Conservation (phyloP, 2,329 filamentous ascomycete genomes). For the Aspergillus nomiae region DNA sequence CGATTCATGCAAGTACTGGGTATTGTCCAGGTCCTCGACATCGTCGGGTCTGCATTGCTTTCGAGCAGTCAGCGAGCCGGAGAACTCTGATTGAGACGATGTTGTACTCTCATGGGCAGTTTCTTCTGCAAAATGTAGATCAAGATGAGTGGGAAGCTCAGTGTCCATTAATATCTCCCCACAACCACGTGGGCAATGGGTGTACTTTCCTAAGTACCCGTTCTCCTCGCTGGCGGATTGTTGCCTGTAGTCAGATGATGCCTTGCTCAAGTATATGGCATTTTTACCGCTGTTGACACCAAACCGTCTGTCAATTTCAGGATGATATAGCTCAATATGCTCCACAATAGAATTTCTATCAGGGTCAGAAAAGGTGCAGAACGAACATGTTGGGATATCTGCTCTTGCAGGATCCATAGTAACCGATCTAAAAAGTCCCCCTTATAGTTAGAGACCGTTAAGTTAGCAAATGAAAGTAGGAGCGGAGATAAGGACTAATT, state of each 20-base stretch:
- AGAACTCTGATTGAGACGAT: slow-evolving; percentile 4
- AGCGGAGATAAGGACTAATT: not conserved
- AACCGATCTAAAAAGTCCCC: not conserved
- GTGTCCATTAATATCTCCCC: slow-evolving; percentile 57
- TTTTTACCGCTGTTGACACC: slow-evolving; percentile 20
- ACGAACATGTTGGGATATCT: slow-evolving; percentile 40
- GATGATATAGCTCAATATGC: slow-evolving; percentile 49
- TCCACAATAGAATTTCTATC: slow-evolving; percentile 44
- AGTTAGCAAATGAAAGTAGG: not conserved
- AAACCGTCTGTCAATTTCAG: slow-evolving; percentile 38
- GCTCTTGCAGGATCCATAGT: slow-evolving; percentile 22
- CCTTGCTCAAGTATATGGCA: not conserved
- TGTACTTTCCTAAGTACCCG: slow-evolving; percentile 39
- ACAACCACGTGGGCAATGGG: slow-evolving; percentile 61
- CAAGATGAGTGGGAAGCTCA: slow-evolving; percentile 61
- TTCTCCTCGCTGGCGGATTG: slow-evolving; percentile 5
- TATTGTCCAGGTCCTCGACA: not conserved
- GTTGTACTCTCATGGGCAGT: slow-evolving; percentile 45
- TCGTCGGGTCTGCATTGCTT: not conserved
- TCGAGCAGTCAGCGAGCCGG: slow-evolving; percentile 1
- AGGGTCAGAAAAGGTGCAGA: slow-evolving; percentile 46
- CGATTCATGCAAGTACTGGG: not conserved
- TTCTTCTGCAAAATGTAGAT: slow-evolving; percentile 58
- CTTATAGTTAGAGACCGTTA: not conserved
- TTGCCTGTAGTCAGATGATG: slow-evolving; percentile 5